Percentiles rank a stretch among this genome's conserved stretches.
phyloP scores from a whole-genome alignment of 345 rosid genomes.

The Eucalyptus regnans region DNA sequence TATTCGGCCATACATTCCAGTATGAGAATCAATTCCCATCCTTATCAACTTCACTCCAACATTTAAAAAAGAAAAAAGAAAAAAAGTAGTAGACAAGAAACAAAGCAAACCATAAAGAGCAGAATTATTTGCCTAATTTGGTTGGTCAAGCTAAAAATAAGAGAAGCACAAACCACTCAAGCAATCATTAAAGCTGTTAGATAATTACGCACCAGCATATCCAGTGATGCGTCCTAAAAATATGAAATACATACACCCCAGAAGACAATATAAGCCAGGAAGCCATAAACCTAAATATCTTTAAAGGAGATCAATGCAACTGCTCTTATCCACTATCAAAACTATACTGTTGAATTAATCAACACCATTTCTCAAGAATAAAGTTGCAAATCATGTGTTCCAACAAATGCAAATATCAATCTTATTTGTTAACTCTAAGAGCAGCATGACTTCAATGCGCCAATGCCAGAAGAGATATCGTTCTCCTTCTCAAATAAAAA shows the following conservation, averaged over 20 bases:
- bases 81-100: neutral
- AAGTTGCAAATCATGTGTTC: neutral
- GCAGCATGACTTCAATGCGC: neutral
- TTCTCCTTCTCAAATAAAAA: neutral
- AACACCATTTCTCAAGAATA: neutral
- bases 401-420: neutral
- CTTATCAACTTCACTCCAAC: neutral
- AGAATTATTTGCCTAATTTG: neutral
- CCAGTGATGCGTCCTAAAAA: neutral
- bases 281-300: neutral
- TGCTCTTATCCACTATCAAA: neutral
- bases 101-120: neutral
- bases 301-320: neutral
- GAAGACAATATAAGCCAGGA: neutral
- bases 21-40: neutral
- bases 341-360: neutral
- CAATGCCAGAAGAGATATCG: neutral
- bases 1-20: neutral
- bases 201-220: neutral
- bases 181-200: neutral
- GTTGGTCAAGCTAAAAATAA: neutral
- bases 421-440: neutral
- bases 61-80: too few relatives aligned
- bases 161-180: neutral
- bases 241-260: neutral